Percentiles rank a stretch among this genome's conserved stretches.
Evolutionary conservation across 768 basidiomycete species (phyloP).

Genomic region (Porphyrellus cyaneotinctus): DNA sequence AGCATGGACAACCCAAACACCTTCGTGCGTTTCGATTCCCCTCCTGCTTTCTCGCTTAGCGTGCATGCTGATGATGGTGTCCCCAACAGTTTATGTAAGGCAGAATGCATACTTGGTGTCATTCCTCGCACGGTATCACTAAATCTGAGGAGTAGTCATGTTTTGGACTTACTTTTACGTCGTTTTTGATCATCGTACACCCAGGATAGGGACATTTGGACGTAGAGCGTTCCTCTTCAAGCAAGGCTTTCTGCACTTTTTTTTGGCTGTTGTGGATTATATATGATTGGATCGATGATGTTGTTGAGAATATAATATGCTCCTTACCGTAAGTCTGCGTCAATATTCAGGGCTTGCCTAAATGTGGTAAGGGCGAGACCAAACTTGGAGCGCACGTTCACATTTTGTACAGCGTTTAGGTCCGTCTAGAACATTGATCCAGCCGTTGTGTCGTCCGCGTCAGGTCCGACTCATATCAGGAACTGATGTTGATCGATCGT

Average conservation of each 20-base stretch:
- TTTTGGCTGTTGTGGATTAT: not conserved
- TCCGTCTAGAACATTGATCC: no score
- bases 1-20: constrained; percentile 26
- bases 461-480: constrained; percentile 3
- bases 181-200: not conserved
- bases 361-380: no score
- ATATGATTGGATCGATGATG: not conserved
- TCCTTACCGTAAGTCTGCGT: no score
- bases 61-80: constrained; percentile 6
- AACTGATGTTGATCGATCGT: constrained; percentile 8
- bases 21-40: constrained; percentile 29
- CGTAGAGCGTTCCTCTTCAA: constrained; percentile 13
- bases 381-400: no score
- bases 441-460: no score
- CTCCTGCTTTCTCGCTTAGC: not conserved
- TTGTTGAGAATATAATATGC: not conserved
- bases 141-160: not conserved
- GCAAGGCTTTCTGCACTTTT: not conserved
- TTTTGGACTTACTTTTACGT: not conserved
- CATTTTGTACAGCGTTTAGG: no score
- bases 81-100: constrained; percentile 23
- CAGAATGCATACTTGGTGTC: not conserved
- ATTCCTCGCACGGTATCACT: no score
- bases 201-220: constrained; percentile 3
- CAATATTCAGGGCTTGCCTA: no score